Evolutionary conservation across 2,329 filamentous ascomycete genomes (phyloP), one percentile per base, ranked within the genome.

Genomic region (Cladosporium phlei): DNA sequence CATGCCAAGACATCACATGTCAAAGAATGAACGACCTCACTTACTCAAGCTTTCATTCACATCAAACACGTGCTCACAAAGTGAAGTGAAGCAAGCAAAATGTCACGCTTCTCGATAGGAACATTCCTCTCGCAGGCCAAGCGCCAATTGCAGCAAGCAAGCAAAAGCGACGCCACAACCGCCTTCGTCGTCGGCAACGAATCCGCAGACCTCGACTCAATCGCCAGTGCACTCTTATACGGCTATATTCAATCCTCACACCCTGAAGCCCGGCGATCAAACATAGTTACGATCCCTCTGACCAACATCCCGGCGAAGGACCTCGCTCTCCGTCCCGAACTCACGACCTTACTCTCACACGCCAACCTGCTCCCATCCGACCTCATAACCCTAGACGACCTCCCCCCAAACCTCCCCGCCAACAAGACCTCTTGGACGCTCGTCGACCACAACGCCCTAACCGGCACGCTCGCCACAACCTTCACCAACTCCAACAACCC

Each of bases 361-460:
- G 82, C 82, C 1, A 77, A 76, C 25, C 71, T 88, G 3, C 63
- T 71, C 2, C 65, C 75, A 2, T 69, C 70, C 5, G 81, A 89
- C 52, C 71, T 93, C 0, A 74, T 89, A 47, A 90, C 78, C 0
- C 65, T 82, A 3, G 73, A 77, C 51, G 80, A 84, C 52, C 62
- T 83, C 1, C 71, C 72, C 1, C n/a, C n/a, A n/a, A 46, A 57
- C 22, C 38, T 46, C 16, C 54, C 57, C 46, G 61, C 85, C 9
- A 57, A 64, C 0, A 75, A 79, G 37, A 83, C 84, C 1, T 71
- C 70, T 39, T 89, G 85, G 85, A 67, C 88, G 14, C 71, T 93
- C 1, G 85, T 93, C 3, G 87, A 93, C 66, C 88, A 93, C 70
- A 93, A 93, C 61, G 75, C 72, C 1, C 70, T 88, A 38, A 83